These are phyloP conservation scores for Pseudognaphalium luteoalbum DNA, from an alignment of 129 eudicot genomes.

Conservation along the genomic window DNA sequence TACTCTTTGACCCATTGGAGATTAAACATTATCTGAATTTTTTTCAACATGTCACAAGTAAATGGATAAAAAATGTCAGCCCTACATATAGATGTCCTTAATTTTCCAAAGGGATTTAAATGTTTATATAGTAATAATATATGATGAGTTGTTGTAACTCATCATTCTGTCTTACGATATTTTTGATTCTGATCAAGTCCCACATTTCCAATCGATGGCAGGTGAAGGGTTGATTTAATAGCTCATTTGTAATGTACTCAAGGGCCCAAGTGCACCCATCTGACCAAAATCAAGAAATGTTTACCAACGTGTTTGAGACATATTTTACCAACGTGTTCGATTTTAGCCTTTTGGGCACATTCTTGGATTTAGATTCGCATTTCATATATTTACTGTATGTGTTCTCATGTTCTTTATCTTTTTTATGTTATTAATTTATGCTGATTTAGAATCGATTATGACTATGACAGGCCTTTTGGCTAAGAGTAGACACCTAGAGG, in stretches of 20 bases:
- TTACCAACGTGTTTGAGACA: not conserved
- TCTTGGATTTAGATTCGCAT: not conserved
- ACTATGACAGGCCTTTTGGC: not conserved
- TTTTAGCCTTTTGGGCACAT: not conserved
- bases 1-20: not conserved
- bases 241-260: constrained; percentile 3
- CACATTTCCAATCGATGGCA: constrained; percentile 31
- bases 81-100: not conserved
- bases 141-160: not conserved
- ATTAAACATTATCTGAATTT: not conserved
- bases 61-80: not conserved
- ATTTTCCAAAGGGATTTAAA: not conserved
- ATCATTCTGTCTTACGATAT: constrained; percentile 2
- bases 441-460: not conserved
- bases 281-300: not conserved
- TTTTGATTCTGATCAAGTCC: not conserved
- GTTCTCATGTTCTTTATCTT: not conserved
- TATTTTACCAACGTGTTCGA: not conserved
- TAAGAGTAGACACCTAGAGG: not conserved
- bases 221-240: constrained; percentile 67
- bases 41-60: not conserved
- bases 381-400: not conserved
- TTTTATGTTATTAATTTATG: too few species aligned
- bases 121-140: not conserved
- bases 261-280: not conserved